Evolutionary conservation across 495 filamentous ascomycete species (phyloP).

Genomic region (Amorphotheca resinae): DNA sequence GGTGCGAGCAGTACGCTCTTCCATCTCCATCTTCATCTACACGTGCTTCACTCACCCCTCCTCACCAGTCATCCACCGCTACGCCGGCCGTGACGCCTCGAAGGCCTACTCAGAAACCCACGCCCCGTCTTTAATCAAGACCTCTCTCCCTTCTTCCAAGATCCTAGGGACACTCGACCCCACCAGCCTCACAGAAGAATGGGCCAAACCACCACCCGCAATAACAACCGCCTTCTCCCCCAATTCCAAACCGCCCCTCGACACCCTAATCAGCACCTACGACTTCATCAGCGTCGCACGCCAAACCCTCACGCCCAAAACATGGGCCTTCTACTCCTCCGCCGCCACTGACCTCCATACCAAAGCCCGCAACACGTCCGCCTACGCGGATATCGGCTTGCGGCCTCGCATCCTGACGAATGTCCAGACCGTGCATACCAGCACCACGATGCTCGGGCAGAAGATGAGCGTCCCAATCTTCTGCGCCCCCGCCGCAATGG

Average conservation of each 20-base stretch:
- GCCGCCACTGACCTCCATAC: slow-evolving; percentile 70
- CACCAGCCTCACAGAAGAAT: slow-evolving; percentile 14
- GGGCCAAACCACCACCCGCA: slow-evolving; percentile 12
- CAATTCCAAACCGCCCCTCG: slow-evolving; percentile 46
- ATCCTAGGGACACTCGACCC: slow-evolving; percentile 46
- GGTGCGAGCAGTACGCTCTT: slow-evolving; percentile 34
- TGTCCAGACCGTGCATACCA: slow-evolving; percentile 44
- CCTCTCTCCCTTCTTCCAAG: slow-evolving; percentile 39
- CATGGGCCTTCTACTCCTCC: slow-evolving; percentile 75
- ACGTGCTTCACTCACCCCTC: not conserved
- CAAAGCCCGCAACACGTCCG: slow-evolving; percentile 33
- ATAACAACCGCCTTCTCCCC: slow-evolving; percentile 7
- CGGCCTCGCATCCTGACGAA: slow-evolving; percentile 63
- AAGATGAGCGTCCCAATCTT: slow-evolving; percentile 51
- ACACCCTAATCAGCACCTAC: slow-evolving; percentile 55
- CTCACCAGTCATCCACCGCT: slow-evolving; percentile 45
- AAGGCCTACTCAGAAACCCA: slow-evolving; percentile 57
- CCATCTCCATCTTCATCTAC: not conserved
- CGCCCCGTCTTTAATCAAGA: slow-evolving; percentile 44
- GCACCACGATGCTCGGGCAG: slow-evolving; percentile 49
- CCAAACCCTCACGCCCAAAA: slow-evolving; percentile 49
- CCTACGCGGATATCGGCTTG: slow-evolving; percentile 55
- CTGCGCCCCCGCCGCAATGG: slow-evolving; percentile 64
- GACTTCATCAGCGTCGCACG: slow-evolving; percentile 62
- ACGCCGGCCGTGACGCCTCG: slow-evolving; percentile 64